Evolutionary conservation across 495 filamentous ascomycete species (phyloP).

Genomic region (Staphylotrichum longicolle): DNA sequence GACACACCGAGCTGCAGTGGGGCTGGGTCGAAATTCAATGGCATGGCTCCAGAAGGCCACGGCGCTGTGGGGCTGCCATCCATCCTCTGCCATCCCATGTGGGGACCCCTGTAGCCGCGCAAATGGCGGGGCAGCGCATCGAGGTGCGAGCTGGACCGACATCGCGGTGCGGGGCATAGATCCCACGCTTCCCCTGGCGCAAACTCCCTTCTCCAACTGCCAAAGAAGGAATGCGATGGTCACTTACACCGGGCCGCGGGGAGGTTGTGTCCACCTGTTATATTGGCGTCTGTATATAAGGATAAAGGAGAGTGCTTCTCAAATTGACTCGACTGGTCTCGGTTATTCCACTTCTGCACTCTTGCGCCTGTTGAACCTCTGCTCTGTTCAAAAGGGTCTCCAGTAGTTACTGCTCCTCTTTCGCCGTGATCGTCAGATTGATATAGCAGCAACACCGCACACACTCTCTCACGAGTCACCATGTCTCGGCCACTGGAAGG

Average conservation of each 20-base stretch:
- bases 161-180: slow-evolving; percentile 15
- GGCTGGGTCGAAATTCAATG: slow-evolving; percentile 7
- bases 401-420: too few species aligned
- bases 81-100: background rate
- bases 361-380: background rate
- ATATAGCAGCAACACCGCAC: background rate
- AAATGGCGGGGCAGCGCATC: slow-evolving; percentile 35
- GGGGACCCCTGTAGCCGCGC: slow-evolving; percentile 30
- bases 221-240: background rate
- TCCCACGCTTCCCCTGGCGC: background rate
- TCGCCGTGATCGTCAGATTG: too few species aligned
- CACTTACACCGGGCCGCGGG: slow-evolving; percentile 8
- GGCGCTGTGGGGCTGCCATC: slow-evolving; percentile 10
- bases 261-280: slow-evolving; percentile 9
- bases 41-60: background rate
- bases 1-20: slow-evolving; percentile 6
- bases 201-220: slow-evolving; percentile 14
- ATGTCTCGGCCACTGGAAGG: slow-evolving; percentile 54
- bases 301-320: background rate
- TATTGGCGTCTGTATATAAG: slow-evolving; percentile 16
- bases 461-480: background rate
- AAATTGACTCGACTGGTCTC: background rate
- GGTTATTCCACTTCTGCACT: background rate
- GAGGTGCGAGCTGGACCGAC: slow-evolving; percentile 5
- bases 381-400: too few species aligned